Conservation (phyloP, 129 eudicot genomes). For the Centaurea solstitialis region DNA sequence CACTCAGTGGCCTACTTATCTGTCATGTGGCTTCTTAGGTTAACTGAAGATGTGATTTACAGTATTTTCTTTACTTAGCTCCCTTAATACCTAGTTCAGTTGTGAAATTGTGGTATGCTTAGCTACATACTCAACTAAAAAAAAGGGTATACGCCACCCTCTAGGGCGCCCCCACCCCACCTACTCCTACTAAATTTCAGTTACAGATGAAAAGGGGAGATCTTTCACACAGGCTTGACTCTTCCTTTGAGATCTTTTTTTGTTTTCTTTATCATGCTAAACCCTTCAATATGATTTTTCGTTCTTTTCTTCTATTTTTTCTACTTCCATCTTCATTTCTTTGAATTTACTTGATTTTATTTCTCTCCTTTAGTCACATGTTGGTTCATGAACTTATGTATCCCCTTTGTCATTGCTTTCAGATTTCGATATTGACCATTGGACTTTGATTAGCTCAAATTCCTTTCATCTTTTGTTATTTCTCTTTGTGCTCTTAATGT, state of each 20-base stretch:
- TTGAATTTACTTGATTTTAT: not conserved
- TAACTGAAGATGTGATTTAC: not conserved
- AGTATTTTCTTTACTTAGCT: not conserved
- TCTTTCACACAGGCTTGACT: not conserved
- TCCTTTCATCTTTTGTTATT: not conserved
- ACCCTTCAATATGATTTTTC: not conserved
- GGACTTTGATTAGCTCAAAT: not conserved
- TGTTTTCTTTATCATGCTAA: not conserved
- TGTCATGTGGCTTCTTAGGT: not conserved
- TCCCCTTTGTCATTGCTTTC: not conserved
- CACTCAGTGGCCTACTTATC: not conserved
- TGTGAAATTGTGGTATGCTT: not conserved
- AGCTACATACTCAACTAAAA: not conserved
- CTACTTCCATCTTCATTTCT: not conserved
- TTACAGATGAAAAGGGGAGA: not conserved
- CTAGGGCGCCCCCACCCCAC: no score
- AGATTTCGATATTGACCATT: not conserved
- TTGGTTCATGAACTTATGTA: not conserved
- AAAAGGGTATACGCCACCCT: no score
- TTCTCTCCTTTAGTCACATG: not conserved
- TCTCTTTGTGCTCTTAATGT: constrained; percentile 2
- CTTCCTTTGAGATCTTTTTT: not conserved
- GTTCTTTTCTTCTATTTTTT: not conserved
- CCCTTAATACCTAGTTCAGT: not conserved
- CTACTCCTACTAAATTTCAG: no score